Evolutionary conservation across 768 basidiomycete species (phyloP).

Genomic region (Mycena amicta): DNA sequence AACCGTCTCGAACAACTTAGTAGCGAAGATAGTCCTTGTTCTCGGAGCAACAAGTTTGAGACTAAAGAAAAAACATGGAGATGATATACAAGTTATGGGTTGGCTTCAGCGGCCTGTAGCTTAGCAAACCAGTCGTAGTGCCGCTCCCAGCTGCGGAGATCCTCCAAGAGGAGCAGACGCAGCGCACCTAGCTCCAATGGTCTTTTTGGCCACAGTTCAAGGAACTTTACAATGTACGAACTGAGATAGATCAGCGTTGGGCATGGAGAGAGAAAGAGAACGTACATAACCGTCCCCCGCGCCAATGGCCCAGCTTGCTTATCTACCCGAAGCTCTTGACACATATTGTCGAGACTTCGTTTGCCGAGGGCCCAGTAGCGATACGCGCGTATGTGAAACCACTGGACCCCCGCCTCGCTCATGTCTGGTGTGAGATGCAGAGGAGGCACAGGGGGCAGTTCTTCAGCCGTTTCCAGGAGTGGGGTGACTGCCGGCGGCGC

Average conservation of each 20-base stretch:
- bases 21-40: too few relatives aligned
- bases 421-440: slow-evolving; percentile 13
- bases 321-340: slow-evolving; percentile 28
- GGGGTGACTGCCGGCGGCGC: not conserved
- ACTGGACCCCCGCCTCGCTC: slow-evolving; percentile 9
- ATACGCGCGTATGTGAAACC: slow-evolving; percentile 38
- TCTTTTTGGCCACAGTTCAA: slow-evolving; percentile 28
- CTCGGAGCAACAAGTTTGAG: too few relatives aligned
- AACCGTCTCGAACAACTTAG: not conserved
- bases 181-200: slow-evolving; percentile 29
- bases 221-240: slow-evolving; percentile 35
- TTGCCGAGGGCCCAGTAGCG: slow-evolving; percentile 33
- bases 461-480: slow-evolving; percentile 2
- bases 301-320: slow-evolving; percentile 26
- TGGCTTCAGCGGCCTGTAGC: not conserved
- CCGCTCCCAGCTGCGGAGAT: slow-evolving; percentile 21
- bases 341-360: slow-evolving; percentile 34
- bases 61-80: too few relatives aligned
- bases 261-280: not conserved
- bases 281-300: slow-evolving; percentile 32
- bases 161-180: slow-evolving; percentile 34
- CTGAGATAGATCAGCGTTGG: slow-evolving; percentile 15
- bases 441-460: slow-evolving; percentile 3
- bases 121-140: slow-evolving; percentile 17
- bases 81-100: not conserved